Evolutionary conservation across 768 basidiomycete genomes (phyloP).

Genomic region (Boletales sp.): DNA sequence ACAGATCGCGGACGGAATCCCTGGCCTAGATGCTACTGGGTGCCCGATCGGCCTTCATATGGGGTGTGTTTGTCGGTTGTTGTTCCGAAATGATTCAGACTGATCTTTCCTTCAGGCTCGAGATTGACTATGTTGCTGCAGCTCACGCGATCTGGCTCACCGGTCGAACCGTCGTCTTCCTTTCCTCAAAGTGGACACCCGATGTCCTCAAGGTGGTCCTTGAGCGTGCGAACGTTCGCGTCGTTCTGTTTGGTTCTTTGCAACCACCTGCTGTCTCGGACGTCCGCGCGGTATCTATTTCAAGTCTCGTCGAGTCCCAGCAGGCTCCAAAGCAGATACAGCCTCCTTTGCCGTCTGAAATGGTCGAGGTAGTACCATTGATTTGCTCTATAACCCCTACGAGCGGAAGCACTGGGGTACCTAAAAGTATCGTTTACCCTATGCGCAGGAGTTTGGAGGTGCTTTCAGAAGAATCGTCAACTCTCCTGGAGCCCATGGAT

Average conservation of each 20-base stretch:
- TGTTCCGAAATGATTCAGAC: not conserved
- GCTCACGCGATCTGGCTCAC: conserved; percentile 30
- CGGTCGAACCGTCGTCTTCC: conserved; percentile 25
- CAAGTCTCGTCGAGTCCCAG: conserved; percentile 9
- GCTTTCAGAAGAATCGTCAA: conserved; percentile 27
- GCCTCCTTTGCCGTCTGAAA: conserved; percentile 17
- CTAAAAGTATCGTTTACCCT: conserved; percentile 31
- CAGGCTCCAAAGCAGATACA: conserved; percentile 5
- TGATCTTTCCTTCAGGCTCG: conserved; percentile 17
- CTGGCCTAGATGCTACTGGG: conserved; percentile 11
- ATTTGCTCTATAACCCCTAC: conserved; percentile 27
- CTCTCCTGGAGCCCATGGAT: conserved; percentile 24
- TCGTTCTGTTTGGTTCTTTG: conserved; percentile 20
- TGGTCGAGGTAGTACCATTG: conserved; percentile 19
- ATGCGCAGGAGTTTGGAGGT: conserved; percentile 24
- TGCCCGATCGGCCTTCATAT: conserved; percentile 26
- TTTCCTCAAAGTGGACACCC: conserved; percentile 28
- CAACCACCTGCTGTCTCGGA: conserved; percentile 11
- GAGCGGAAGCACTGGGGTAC: conserved; percentile 30
- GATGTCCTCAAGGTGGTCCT: conserved; percentile 26
- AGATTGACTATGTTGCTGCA: conserved; percentile 27
- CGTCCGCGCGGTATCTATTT: conserved; percentile 16
- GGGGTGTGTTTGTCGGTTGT: conserved; percentile 11
- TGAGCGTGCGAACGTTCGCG: conserved; percentile 17
- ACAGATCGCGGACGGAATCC: conserved; percentile 21